Conservation (phyloP, 495 filamentous ascomycete species). For the Tuber microsphaerosporum region DNA sequence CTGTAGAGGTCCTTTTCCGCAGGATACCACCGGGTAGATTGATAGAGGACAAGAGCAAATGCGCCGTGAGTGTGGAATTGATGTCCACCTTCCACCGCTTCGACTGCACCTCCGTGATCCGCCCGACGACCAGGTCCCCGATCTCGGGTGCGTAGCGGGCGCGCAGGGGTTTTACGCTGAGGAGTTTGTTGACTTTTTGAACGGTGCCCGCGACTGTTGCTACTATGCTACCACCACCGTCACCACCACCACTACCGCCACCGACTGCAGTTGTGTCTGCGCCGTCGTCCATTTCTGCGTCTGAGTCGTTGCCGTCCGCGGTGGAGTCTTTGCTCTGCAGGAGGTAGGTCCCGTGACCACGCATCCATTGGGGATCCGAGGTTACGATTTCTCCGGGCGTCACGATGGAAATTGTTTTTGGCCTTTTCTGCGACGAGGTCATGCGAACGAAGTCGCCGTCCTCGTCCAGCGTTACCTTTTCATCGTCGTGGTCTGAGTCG, state of each 20-base stretch:
- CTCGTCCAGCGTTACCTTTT: constrained; percentile 46
- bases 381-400: constrained; percentile 88
- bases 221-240: constrained; percentile 56
- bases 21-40: constrained; percentile 92
- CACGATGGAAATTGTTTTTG: constrained; percentile 53
- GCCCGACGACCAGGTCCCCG: constrained; percentile 87
- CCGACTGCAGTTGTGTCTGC: background rate
- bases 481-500: constrained; percentile 42
- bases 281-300: constrained; percentile 9
- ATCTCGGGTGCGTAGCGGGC: constrained; percentile 95
- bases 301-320: background rate
- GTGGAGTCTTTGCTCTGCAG: background rate
- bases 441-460: constrained; percentile 57
- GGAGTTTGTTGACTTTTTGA: constrained; percentile 87
- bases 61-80: constrained; percentile 69
- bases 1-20: constrained; percentile 79
- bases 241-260: constrained; percentile 33
- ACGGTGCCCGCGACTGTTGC: constrained; percentile 83
- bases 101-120: constrained; percentile 84
- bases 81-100: constrained; percentile 93
- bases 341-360: constrained; percentile 48
- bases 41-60: constrained; percentile 76
- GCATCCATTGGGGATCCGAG: constrained; percentile 92
- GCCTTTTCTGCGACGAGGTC: constrained; percentile 45
- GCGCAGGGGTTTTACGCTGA: constrained; percentile 78